phyloP scores from a whole-genome alignment of 192 early-diverging fungal species.

The Haplosporangium gracile region DNA sequence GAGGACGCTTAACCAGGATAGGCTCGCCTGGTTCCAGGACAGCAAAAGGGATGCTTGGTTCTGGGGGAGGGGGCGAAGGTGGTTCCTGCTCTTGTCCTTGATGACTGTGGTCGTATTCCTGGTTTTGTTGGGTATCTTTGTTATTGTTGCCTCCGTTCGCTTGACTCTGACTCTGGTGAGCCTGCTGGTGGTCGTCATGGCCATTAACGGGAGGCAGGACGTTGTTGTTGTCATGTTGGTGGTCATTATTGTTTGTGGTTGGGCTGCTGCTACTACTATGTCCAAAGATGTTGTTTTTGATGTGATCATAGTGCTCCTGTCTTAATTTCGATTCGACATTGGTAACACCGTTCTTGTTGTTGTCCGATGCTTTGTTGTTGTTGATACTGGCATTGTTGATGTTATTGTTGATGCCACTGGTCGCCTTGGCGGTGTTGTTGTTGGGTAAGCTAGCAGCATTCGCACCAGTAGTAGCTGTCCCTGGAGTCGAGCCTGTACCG shows the following conservation, averaged over 20 bases:
- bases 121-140: conserved; percentile 20
- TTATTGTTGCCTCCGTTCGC: conserved; percentile 12
- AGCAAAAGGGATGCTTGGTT: conserved; percentile 46
- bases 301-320: conserved; percentile 42
- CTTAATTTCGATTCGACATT: conserved; percentile 9
- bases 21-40: conserved; percentile 41
- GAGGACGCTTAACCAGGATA: conserved; percentile 29
- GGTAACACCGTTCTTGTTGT: not conserved
- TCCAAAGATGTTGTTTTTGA: conserved; percentile 39
- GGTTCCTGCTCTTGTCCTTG: conserved; percentile 16
- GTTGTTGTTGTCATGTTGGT: conserved; percentile 15
- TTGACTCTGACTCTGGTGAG: conserved; percentile 6
- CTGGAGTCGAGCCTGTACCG: not conserved
- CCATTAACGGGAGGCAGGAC: conserved; percentile 15
- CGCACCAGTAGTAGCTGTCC: not conserved
- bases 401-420: conserved; percentile 2
- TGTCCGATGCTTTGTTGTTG: not conserved
- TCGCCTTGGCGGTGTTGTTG: not conserved
- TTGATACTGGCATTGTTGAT: not conserved
- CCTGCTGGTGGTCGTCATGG: conserved; percentile 35
- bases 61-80: conserved; percentile 29
- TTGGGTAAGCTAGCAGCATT: not conserved
- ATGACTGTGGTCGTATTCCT: not conserved
- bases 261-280: not conserved
- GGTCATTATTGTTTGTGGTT: not conserved